phyloP scores from a whole-genome alignment of 768 basidiomycete genomes.

The Hortiboletus campestris region DNA sequence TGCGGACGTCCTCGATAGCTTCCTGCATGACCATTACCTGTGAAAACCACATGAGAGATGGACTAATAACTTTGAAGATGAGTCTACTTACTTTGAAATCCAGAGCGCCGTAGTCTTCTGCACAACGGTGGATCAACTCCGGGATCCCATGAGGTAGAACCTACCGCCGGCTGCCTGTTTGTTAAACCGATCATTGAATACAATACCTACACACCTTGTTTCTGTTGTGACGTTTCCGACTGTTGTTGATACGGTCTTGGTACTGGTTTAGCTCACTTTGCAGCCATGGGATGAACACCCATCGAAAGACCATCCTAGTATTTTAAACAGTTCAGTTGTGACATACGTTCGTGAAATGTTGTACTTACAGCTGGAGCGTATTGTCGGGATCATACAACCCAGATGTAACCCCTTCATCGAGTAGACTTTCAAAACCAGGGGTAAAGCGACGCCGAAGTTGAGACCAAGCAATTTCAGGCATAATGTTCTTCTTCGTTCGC shows the following conservation, averaged over 20 bases:
- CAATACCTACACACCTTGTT: background rate
- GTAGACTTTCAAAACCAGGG: background rate
- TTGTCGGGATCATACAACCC: background rate
- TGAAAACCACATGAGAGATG: too few species aligned
- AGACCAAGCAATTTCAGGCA: too few species aligned
- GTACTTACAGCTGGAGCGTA: background rate
- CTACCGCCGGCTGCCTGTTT: background rate
- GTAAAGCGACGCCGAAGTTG: too few species aligned
- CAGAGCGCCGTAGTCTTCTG: too few species aligned
- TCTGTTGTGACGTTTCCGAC: background rate
- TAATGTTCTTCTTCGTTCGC: too few species aligned
- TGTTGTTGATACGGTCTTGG: background rate
- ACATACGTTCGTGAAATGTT: too few species aligned
- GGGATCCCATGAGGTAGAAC: background rate
- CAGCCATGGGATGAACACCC: background rate
- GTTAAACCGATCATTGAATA: background rate
- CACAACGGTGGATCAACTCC: background rate
- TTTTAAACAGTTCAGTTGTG: too few species aligned
- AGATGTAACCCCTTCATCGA: background rate
- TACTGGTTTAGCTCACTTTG: background rate
- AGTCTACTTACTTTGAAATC: too few species aligned
- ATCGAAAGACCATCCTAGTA: background rate
- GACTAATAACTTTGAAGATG: too few species aligned
- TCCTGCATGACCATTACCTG: too few species aligned
- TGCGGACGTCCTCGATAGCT: background rate